These are phyloP conservation scores for Tulasnella sp. DNA, from an alignment of 768 basidiomycete genomes.

Conservation along the genomic window DNA sequence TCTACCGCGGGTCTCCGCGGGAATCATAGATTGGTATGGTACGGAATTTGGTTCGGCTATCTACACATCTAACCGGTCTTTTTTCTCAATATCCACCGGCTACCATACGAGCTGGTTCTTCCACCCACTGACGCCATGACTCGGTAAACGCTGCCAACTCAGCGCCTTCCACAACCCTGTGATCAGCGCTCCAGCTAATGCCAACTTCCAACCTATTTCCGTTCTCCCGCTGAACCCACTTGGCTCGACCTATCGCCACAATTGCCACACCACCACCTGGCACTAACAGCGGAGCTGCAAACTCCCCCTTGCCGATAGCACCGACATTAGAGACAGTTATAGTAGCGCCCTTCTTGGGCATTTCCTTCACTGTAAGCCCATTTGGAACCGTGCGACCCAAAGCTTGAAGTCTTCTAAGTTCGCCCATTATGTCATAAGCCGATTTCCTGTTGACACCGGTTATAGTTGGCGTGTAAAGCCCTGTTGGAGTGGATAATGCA, in stretches of 20 bases:
- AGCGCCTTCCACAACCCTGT: slow-evolving; percentile 77
- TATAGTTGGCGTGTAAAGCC: slow-evolving; percentile 71
- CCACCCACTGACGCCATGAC: slow-evolving; percentile 68
- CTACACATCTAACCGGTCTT: too few species aligned
- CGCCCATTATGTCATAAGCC: slow-evolving; percentile 48
- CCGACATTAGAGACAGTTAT: slow-evolving; percentile 75
- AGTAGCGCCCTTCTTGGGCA: slow-evolving; percentile 66
- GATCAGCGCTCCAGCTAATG: slow-evolving; percentile 77
- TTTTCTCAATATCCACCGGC: slow-evolving; percentile 31
- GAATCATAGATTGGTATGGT: too few species aligned
- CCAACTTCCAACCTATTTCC: slow-evolving; percentile 45
- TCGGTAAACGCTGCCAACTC: slow-evolving; percentile 83
- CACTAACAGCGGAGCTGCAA: slow-evolving; percentile 61
- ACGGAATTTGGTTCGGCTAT: too few species aligned
- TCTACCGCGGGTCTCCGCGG: too few species aligned
- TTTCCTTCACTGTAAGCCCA: slow-evolving; percentile 50
- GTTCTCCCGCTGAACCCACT: slow-evolving; percentile 40
- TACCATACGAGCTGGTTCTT: slow-evolving; percentile 56
- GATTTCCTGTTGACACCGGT: slow-evolving; percentile 39
- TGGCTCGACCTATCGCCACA: slow-evolving; percentile 64
- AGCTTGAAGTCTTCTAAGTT: slow-evolving; percentile 45
- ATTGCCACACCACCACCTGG: slow-evolving; percentile 78
- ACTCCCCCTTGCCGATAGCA: slow-evolving; percentile 57
- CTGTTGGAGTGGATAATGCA: slow-evolving; percentile 67
- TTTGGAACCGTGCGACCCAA: slow-evolving; percentile 56